Base-by-base conservation (phyloP, 495 filamentous ascomycete genomes). In the Lasiosphaeria miniovina region DNA sequence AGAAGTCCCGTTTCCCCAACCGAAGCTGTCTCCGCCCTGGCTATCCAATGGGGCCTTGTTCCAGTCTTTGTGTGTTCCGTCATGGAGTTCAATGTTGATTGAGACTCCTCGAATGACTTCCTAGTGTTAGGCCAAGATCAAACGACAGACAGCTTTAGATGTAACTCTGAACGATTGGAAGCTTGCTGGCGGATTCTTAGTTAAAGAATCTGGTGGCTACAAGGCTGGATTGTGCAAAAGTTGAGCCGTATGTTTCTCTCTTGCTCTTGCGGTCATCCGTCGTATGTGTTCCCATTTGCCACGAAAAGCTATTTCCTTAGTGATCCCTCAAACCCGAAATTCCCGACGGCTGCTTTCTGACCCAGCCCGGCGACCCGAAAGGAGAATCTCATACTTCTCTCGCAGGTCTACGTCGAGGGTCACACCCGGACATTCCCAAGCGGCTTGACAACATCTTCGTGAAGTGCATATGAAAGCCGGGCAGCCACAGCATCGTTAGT, bases 401-500 rank as follows among this genome's bases (percentile, higher is more conserved):
- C 7, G 38, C 12, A 3, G 38, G 38, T 41, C 1, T 2, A 41
- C 8, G 12, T 12, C 7, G 38, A 46, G 15, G 11, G 46, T 71
- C 57, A 75, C 10, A 75, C 61, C 4, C 65, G 54, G 31, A 75
- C 61, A 41, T 73, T 68, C 0, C 65, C 73, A 9, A 75, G 61
- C 35, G 52, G 61, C 67, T 74, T 73, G 36, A 75, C 73, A 6
- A 75, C 73, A 2, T 68, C 50, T 48, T 75, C 73, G 52, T 75
- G 70, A 9, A 74, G 63, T 0, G 61, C 70, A 61, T 71, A 65
- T 5, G 66, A 69, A 6, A 74, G 60, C 33, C 62, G 56, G 1
- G 70, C 65, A 0, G 71, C 71, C 14, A 73, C 68, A 7, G 52
- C 59, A 40, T 73, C 70, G 38, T 68, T 55, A n/a, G 66, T 71